These are phyloP conservation scores for Solanum chiquidenum DNA, from an alignment of 257 asterid species.

Conservation along the genomic window DNA sequence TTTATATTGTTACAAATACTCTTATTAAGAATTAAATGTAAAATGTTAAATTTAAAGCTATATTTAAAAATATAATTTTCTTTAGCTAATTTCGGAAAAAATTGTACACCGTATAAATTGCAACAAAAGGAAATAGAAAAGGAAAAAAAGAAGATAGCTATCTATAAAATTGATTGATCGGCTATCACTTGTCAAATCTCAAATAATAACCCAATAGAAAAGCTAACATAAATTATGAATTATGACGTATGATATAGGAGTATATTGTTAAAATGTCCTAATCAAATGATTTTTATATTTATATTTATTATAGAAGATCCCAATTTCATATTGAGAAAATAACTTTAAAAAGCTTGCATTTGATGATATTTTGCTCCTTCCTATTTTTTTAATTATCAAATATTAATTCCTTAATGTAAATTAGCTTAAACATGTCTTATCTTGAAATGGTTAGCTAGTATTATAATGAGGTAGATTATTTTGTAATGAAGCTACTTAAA, in stretches of 20 bases:
- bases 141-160: background rate
- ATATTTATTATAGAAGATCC: background rate
- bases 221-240: background rate
- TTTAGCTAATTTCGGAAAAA: background rate
- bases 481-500: background rate
- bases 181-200: background rate
- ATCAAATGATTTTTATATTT: background rate
- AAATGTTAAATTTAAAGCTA: background rate
- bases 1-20: background rate
- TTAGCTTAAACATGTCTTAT: background rate
- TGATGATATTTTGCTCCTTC: background rate
- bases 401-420: background rate
- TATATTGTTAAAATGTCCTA: background rate
- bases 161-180: background rate
- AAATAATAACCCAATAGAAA: background rate
- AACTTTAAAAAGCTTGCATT: background rate
- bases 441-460: background rate
- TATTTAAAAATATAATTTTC: background rate
- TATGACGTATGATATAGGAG: background rate
- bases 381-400: background rate
- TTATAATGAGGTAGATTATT: background rate
- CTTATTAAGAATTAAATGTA: background rate
- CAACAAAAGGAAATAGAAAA: background rate
- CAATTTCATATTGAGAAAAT: background rate
- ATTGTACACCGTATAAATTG: background rate